Conservation (phyloP, 495 filamentous ascomycete species). For the Podospora pseudocomata region DNA sequence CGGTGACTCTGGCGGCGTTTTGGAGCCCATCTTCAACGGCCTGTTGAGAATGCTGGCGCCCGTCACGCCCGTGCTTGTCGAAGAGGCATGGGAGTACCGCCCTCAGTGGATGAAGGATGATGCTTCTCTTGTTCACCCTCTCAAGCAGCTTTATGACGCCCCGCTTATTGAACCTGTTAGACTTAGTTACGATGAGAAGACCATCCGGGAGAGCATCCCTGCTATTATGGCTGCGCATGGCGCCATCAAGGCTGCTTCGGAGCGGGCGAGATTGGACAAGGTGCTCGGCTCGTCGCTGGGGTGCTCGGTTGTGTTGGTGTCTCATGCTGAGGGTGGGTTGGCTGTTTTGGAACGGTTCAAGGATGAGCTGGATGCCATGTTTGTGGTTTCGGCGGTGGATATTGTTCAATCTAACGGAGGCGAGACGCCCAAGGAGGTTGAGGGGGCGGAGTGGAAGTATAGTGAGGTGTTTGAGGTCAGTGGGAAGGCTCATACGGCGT, state of each 20-base stretch:
- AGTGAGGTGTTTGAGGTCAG: slow-evolving; percentile 51
- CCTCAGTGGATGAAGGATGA: slow-evolving; percentile 59
- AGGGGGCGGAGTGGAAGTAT: slow-evolving; percentile 54
- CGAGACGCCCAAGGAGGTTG: slow-evolving; percentile 28
- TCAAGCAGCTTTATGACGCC: slow-evolving; percentile 41
- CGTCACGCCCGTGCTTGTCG: slow-evolving; percentile 77
- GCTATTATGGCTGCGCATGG: slow-evolving; percentile 52
- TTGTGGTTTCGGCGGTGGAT: slow-evolving; percentile 70
- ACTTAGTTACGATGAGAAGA: slow-evolving; percentile 27
- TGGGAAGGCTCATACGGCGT: slow-evolving; percentile 47
- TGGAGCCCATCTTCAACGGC: slow-evolving; percentile 65
- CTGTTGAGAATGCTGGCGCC: slow-evolving; percentile 75
- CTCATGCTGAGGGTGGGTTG: slow-evolving; percentile 28
- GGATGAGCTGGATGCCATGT: slow-evolving; percentile 65
- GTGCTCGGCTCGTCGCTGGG: slow-evolving; percentile 70
- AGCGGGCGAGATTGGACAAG: slow-evolving; percentile 61
- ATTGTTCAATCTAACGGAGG: slow-evolving; percentile 31
- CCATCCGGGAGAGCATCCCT: slow-evolving; percentile 51
- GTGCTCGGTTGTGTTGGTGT: slow-evolving; percentile 57
- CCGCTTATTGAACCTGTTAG: slow-evolving; percentile 32
- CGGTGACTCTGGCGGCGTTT: slow-evolving; percentile 60
- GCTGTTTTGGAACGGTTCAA: slow-evolving; percentile 50
- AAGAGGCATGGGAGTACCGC: slow-evolving; percentile 80
- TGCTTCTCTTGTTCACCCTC: slow-evolving; percentile 34
- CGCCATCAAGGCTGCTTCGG: slow-evolving; percentile 67